Percentiles rank a stretch among this genome's conserved stretches.
Conservation (phyloP, 371 early-diverging fungal genomes). For the Dichotomocladium elegans region DNA sequence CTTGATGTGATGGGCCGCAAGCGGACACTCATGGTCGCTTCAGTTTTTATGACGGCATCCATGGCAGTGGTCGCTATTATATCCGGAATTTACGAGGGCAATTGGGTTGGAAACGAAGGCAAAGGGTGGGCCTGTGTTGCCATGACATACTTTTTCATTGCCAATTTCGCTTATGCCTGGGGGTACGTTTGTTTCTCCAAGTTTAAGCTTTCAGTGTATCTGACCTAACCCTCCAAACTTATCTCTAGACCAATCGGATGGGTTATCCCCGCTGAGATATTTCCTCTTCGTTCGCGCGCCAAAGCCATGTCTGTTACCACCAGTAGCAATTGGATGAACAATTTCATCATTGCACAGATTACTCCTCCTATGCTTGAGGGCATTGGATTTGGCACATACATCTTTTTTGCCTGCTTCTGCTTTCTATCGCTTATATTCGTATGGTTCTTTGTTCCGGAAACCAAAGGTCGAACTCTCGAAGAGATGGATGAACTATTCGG, state of each 20-base stretch:
- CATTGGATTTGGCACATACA: constrained; percentile 58
- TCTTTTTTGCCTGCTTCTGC: constrained; percentile 52
- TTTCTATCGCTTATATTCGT: constrained; percentile 28
- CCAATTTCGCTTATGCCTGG: constrained; percentile 62
- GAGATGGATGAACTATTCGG: constrained; percentile 54
- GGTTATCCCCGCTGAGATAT: constrained; percentile 88
- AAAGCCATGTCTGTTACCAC: constrained; percentile 84
- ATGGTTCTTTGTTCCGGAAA: constrained; percentile 37
- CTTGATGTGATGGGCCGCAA: constrained; percentile 65
- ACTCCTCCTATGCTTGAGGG: constrained; percentile 56
- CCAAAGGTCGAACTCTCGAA: constrained; percentile 46
- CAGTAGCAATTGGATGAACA: constrained; percentile 85
- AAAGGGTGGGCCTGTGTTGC: constrained; percentile 43
- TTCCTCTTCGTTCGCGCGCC: constrained; percentile 66
- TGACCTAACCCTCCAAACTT: too few relatives aligned
- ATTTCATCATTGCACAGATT: constrained; percentile 64
- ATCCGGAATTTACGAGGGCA: constrained; percentile 19
- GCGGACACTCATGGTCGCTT: constrained; percentile 41
- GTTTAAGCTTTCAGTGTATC: background rate
- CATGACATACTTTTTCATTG: constrained; percentile 53
- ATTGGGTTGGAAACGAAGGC: constrained; percentile 26
- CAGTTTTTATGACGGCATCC: constrained; percentile 25
- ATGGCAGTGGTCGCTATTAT: constrained; percentile 36
- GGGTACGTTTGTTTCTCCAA: constrained; percentile 6
- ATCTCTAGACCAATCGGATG: constrained; percentile 63